Base-by-base conservation (phyloP, 2,329 filamentous ascomycete genomes). In the Alternaria alternata region DNA sequence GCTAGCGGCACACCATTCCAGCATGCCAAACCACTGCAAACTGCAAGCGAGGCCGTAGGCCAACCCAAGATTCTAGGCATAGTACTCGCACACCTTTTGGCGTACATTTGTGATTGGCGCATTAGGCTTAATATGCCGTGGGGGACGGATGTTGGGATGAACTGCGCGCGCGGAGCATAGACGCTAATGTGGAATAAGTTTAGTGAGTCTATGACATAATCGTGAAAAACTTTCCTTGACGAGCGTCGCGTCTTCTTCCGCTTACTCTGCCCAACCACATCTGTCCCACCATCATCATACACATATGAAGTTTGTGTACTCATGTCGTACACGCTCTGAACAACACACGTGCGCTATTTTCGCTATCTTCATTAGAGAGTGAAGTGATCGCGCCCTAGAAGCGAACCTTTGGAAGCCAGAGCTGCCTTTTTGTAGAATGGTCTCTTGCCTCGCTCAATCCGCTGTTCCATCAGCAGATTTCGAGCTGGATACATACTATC, bases 381-480 rank as follows among this genome's bases (percentile, higher is more conserved):
- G 46, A 43, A 43, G 28, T 1, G 8, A n/a, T 5, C 46, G 32
- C 46, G 46, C 14, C 18, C 28, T 22, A 36, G 16, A 18, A 22
- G 36, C 36, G 32, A 34, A 41, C 24, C 28, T 48, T 6, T 18
- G 5, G 11, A 14, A 39, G 30, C 26, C n/a, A 54, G 36, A 16
- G 16, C 6, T 20, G 6, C 14, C 46, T 8, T 43, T n/a, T 48
- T 5, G 34, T 53, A 53, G 14, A 36, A 54, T 43, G 24, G 76
- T 79, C 76, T 79, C 75, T 57, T 72, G 68, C 76, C 76, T 79
- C 76, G 76, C 76, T 79, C 76, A 71, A 67, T 75, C 75, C 59
- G 66, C 68, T 72, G 66, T 59, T 62, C 49, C 54, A 73, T 74
- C 66, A 65, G 69, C 65, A 65, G 75, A 75, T 67, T 71, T 79